Evolutionary conservation across 441 rosid species (phyloP).

Genomic region (Populus trichocarpa): DNA sequence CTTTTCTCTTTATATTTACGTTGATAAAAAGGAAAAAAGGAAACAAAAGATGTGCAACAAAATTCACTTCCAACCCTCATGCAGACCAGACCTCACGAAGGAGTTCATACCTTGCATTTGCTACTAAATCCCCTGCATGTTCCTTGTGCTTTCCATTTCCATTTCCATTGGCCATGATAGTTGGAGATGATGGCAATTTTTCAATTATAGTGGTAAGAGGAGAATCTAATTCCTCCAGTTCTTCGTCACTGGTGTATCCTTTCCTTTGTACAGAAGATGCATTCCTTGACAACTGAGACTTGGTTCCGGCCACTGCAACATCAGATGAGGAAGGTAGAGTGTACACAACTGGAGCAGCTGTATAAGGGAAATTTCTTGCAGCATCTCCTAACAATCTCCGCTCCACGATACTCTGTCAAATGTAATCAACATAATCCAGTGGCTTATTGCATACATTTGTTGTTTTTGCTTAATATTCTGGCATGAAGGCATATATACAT

Average conservation of each 20-base stretch:
- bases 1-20: conserved; percentile 5
- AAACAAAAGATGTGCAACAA: background rate
- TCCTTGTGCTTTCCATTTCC: conserved; percentile 28
- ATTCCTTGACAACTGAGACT: conserved; percentile 46
- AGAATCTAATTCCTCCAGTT: conserved; percentile 73
- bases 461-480: background rate
- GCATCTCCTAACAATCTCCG: conserved; percentile 49
- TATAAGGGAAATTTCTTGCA: conserved; percentile 61
- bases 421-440: conserved; percentile 1
- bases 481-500: background rate
- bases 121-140: conserved; percentile 3
- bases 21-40: background rate
- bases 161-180: conserved; percentile 20
- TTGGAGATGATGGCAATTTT: conserved; percentile 35
- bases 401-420: conserved; percentile 54
- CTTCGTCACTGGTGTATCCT: conserved; percentile 91
- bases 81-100: conserved; percentile 77
- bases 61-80: conserved; percentile 15
- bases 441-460: background rate
- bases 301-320: conserved; percentile 49
- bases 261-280: conserved; percentile 60
- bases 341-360: conserved; percentile 63
- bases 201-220: conserved; percentile 61
- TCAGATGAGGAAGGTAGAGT: conserved; percentile 52
- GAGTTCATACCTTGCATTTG: conserved; percentile 67